Conservation (phyloP, 2,329 filamentous ascomycete species). For the Pseudocercospora eumusae region DNA sequence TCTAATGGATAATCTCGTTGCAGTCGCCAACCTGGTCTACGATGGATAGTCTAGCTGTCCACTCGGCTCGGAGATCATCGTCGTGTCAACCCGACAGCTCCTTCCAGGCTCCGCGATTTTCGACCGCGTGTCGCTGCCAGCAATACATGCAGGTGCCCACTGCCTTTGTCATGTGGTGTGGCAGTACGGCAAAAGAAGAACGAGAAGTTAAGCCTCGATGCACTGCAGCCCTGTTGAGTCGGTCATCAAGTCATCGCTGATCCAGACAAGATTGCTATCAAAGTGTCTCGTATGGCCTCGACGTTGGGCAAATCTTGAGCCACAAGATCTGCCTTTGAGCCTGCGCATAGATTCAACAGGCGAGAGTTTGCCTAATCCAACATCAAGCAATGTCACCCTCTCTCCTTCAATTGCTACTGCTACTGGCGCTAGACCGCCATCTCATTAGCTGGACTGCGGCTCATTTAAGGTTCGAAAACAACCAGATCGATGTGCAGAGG, state of each 20-base stretch:
- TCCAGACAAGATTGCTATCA: neutral
- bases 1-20: neutral
- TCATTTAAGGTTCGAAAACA: slow-evolving; percentile 2
- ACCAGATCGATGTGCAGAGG: slow-evolving; percentile 4
- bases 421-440: neutral
- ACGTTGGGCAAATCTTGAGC: neutral
- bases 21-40: neutral
- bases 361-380: neutral
- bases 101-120: neutral
- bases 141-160: neutral
- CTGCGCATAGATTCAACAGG: neutral
- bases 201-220: neutral
- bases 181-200: neutral
- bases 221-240: neutral
- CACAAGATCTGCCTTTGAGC: neutral
- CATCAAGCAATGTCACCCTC: neutral
- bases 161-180: neutral
- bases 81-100: neutral
- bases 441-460: neutral
- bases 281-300: neutral
- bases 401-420: neutral
- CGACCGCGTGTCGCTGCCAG: neutral
- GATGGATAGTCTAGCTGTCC: neutral
- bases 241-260: neutral
- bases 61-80: neutral